Evolutionary conservation across 176 grass and related monocot species (phyloP).

Genomic region (Zea luxurians): DNA sequence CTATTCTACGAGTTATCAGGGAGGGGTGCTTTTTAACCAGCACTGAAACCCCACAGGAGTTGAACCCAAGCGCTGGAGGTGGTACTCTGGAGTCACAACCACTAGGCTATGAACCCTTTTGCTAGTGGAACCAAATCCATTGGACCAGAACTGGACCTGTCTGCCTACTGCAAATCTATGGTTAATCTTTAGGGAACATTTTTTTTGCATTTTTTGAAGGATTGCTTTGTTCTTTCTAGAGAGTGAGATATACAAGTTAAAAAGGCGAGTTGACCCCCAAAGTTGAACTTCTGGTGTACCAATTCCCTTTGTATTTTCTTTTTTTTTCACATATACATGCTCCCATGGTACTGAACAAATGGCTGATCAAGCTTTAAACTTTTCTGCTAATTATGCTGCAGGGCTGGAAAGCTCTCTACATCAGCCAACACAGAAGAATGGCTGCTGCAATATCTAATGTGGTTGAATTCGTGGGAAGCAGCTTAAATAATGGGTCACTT

Average conservation of each 20-base stretch:
- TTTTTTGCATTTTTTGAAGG: background rate
- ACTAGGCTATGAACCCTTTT: background rate
- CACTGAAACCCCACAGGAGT: background rate
- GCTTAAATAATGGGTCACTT: constrained; percentile 49
- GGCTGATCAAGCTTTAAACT: background rate
- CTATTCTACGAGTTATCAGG: background rate
- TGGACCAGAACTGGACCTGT: background rate
- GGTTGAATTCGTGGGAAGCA: constrained; percentile 48
- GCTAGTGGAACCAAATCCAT: background rate
- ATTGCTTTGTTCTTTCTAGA: background rate
- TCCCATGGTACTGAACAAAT: constrained; percentile 10
- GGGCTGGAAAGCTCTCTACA: constrained; percentile 57
- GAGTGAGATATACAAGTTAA: background rate
- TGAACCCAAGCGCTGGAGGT: background rate
- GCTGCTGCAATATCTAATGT: constrained; percentile 45
- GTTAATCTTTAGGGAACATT: background rate
- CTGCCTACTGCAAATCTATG: background rate
- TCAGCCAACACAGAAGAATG: constrained; percentile 58
- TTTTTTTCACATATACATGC: background rate
- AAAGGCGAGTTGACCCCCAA: background rate
- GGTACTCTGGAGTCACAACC: background rate
- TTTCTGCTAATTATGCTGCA: constrained; percentile 37
- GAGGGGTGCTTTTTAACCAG: background rate
- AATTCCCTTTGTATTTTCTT: constrained; percentile 3
- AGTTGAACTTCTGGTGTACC: background rate